Conservation (phyloP, 768 basidiomycete genomes). For the Lentinula lateritia region DNA sequence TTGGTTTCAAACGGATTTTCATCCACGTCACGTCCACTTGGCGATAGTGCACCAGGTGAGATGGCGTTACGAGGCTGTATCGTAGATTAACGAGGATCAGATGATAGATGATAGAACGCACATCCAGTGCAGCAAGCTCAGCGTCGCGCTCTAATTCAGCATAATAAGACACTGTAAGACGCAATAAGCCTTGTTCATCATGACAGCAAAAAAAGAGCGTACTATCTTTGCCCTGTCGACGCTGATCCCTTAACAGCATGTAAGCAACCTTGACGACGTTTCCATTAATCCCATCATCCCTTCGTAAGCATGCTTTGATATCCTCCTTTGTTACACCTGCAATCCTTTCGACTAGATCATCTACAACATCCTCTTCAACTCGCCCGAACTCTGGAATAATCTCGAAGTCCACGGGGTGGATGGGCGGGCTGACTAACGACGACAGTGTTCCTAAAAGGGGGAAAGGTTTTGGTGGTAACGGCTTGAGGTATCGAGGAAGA, state of each 20-base stretch:
- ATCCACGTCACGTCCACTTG: constrained; percentile 49
- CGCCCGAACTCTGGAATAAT: constrained; percentile 89
- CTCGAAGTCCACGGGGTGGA: constrained; percentile 61
- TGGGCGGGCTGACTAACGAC: constrained; percentile 61
- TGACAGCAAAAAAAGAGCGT: constrained; percentile 27
- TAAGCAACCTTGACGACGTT: constrained; percentile 97
- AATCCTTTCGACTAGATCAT: constrained; percentile 71
- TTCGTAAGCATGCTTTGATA: constrained; percentile 79
- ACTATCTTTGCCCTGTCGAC: constrained; percentile 80
- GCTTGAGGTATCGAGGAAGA: constrained; percentile 80
- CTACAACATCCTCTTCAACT: constrained; percentile 88
- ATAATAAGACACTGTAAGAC: constrained; percentile 57
- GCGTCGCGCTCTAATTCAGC: constrained; percentile 87
- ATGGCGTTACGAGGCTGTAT: constrained; percentile 62
- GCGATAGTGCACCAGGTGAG: constrained; percentile 62
- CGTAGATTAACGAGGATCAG: constrained; percentile 4
- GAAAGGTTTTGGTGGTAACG: constrained; percentile 72
- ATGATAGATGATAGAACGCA: constrained; percentile 30
- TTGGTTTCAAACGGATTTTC: constrained; percentile 80
- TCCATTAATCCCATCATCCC: constrained; percentile 80
- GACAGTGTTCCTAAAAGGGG: constrained; percentile 73
- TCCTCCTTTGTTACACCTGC: constrained; percentile 74
- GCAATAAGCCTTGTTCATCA: constrained; percentile 8
- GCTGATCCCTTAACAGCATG: constrained; percentile 86
- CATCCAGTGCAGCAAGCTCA: constrained; percentile 74